Evolutionary conservation across 2,329 filamentous ascomycete genomes (phyloP).

Genomic region (Aspergillus versicolor): DNA sequence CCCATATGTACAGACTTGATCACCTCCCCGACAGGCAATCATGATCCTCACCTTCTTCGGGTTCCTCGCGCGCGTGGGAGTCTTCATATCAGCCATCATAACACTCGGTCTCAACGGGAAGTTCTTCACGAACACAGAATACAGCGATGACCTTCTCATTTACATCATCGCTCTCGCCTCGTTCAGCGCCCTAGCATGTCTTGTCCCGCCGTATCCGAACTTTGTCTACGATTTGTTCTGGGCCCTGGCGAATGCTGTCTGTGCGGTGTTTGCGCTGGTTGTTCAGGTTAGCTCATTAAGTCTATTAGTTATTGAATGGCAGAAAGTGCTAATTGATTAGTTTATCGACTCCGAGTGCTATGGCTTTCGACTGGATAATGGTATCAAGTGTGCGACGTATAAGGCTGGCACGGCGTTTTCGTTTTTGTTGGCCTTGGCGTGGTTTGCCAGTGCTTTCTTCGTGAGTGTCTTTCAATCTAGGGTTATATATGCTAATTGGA

Average conservation of each 20-base stretch:
- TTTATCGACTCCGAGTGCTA: slow-evolving; percentile 10
- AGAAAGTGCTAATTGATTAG: not conserved
- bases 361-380: slow-evolving; percentile 1
- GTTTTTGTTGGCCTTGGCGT: slow-evolving; percentile 3
- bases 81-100: slow-evolving; percentile 6
- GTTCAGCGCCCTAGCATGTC: not conserved
- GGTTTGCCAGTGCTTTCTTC: slow-evolving; percentile 4
- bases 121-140: slow-evolving; percentile 2
- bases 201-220: slow-evolving; percentile 10
- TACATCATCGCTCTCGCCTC: slow-evolving; percentile 5
- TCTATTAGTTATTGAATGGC: rapidly evolving
- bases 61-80: not conserved
- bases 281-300: not conserved
- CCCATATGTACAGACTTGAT: too few relatives aligned
- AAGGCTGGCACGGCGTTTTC: slow-evolving; percentile 11
- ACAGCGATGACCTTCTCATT: slow-evolving; percentile 1
- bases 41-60: slow-evolving; percentile 5
- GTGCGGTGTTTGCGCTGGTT: slow-evolving; percentile 6
- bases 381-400: slow-evolving; percentile 2
- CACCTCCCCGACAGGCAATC: not conserved
- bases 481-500: too few relatives aligned
- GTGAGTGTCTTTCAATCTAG: not conserved
- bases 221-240: slow-evolving; percentile 10
- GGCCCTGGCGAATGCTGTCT: not conserved
- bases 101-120: slow-evolving; percentile 3